A percentile compares a stretch with the other conserved stretches of the same genome.
These are phyloP conservation scores for Fusarium siculi DNA, from an alignment of 2,329 filamentous ascomycete species.

Conservation along the genomic window DNA sequence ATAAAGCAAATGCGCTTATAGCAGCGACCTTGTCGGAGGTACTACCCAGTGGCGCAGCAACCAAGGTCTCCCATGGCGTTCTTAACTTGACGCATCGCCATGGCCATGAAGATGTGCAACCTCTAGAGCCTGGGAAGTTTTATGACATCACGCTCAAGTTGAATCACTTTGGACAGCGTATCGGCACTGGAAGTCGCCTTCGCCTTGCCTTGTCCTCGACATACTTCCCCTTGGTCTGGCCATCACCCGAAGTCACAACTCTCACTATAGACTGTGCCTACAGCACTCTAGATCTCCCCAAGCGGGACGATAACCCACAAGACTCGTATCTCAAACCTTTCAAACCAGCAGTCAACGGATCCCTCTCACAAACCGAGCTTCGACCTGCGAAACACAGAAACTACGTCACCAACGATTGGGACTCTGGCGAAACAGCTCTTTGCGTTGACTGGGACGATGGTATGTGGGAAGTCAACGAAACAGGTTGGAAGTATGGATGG, in stretches of 20 bases:
- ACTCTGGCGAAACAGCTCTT: not conserved
- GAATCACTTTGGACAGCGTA: slow-evolving; percentile 1
- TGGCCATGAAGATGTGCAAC: not conserved
- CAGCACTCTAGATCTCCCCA: not conserved
- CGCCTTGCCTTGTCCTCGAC: not conserved
- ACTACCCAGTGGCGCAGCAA: not conserved
- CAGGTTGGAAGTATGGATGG: not conserved
- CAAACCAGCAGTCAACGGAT: not conserved
- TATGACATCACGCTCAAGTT: not conserved
- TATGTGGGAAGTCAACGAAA: not conserved
- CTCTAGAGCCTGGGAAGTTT: not conserved
- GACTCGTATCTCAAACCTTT: not conserved
- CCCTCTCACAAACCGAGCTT: not conserved
- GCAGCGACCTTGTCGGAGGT: slow-evolving; percentile 7
- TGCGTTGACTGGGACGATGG: slow-evolving; percentile 2
- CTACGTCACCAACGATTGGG: not conserved
- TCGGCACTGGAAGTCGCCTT: not conserved
- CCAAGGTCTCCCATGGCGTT: not conserved
- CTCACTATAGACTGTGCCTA: not conserved
- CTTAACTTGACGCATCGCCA: slow-evolving; percentile 3
- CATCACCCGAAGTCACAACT: not conserved
- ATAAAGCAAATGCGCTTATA: not conserved
- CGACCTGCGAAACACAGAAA: not conserved
- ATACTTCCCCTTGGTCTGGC: slow-evolving; percentile 12
- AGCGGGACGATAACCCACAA: not conserved